Base-by-base conservation (phyloP, 202 grass and related monocot genomes). In the Brachypodium distachyon region DNA sequence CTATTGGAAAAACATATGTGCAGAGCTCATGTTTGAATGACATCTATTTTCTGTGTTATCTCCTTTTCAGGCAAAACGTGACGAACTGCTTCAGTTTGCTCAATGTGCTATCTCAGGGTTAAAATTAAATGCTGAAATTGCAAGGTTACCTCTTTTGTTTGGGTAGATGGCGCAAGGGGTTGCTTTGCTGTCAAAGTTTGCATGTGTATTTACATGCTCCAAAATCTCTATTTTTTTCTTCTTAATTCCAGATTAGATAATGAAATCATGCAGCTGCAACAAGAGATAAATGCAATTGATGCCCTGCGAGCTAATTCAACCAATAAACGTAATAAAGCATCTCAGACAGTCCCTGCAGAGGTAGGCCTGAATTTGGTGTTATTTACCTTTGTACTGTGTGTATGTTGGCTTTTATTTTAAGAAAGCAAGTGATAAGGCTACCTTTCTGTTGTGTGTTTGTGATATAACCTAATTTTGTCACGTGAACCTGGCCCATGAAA, bases 11-110 rank as follows among this genome's bases (percentile, higher is more conserved):
- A 58, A 10, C 63, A 67, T 43, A 42, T 10, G 23, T 44, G 51
- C 51, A 54, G 12, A 12, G 14, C 29, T 67, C 40, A 46, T 46
- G 64, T 46, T 28, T 67, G 40, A 44, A 31, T 73, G 36, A 61
- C 74, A 43, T 73, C 4, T 50, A 16, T 27, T 76, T n/a, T 80
- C 2, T 26, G 17, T 74, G 9, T 49, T 47, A 33, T 60, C 13
- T 67, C 28, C 19, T 74, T 85, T 81, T 52, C 82, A 98, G 95
- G 95, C 88, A 77, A 98, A 98, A 82, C 91, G 87, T 49, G 85
- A 81, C 21, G 95, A 98, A 74, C 79, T 98, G 12, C 91, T 98
- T 81, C 80, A 94, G 87, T 98, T 94, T 90, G 89, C 89, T 79
- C 88, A 98, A 91, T 61, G 33, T 78, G 87, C 95, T 13, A 86